Conservation (phyloP, 2,329 filamentous ascomycete species). For the Nemania sp. region DNA sequence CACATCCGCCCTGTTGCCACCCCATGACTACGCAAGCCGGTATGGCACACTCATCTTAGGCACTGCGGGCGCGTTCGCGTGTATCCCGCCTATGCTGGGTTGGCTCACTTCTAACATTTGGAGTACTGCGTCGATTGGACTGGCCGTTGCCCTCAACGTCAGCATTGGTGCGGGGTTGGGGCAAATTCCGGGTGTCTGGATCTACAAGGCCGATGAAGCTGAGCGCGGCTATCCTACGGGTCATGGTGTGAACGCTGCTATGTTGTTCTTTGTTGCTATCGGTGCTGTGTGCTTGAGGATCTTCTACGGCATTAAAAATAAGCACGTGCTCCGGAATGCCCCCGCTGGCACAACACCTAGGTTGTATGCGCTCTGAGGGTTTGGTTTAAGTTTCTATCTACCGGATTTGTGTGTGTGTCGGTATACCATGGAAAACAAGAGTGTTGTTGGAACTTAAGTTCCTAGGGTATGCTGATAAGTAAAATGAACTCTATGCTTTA, state of each 20-base stretch:
- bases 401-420: neutral
- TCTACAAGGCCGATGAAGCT: slow-evolving; percentile 74
- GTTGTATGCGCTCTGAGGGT: slow-evolving; percentile 54
- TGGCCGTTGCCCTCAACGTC: slow-evolving; percentile 78
- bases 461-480: neutral
- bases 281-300: slow-evolving; percentile 57
- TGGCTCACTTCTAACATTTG: slow-evolving; percentile 77
- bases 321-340: slow-evolving; percentile 50
- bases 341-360: slow-evolving; percentile 52
- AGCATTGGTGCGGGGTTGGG: slow-evolving; percentile 74
- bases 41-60: slow-evolving; percentile 79
- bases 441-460: neutral
- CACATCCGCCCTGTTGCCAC: slow-evolving; percentile 71
- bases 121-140: slow-evolving; percentile 72
- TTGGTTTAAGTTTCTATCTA: neutral
- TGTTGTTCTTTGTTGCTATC: slow-evolving; percentile 49
- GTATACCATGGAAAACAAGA: neutral
- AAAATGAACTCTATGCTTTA: neutral
- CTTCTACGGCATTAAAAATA: slow-evolving; percentile 66
- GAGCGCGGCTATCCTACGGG: slow-evolving; percentile 74
- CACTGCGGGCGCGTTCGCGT: slow-evolving; percentile 73
- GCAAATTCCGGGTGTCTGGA: slow-evolving; percentile 80
- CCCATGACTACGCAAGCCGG: slow-evolving; percentile 68
- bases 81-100: slow-evolving; percentile 74
- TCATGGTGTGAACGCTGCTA: slow-evolving; percentile 67